Evolutionary conservation across 305 asterid species (phyloP), one percentile per base, ranked within the genome.

Genomic region (Caryopteris hybrid): DNA sequence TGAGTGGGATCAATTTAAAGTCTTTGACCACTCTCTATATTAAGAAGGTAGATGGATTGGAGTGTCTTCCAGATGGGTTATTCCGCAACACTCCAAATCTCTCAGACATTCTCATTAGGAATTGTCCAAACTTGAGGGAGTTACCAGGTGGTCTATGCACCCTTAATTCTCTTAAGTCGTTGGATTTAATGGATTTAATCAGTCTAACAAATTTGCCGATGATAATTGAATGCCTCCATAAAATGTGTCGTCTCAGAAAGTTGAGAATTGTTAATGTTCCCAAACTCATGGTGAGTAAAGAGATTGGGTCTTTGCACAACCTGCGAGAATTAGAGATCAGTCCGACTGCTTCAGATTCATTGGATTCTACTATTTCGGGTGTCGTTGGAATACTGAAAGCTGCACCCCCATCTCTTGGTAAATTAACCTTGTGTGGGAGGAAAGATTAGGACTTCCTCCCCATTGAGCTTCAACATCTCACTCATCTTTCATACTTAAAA

Each of bases 351-450:
- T 33, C 46, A 6, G 50, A 13, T 33, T 33, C 5, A 38, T n/a
- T n/a, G n/a, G n/a, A 38, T 47, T 6, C 12, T 12, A 13, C 13
- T 6, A 20, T 36, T 11, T n/a, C n/a, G n/a, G n/a, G n/a, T n/a
- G n/a, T n/a, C n/a, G n/a, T 39, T n/a, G 0, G n/a, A 0, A 0
- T 0, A 17, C 55, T 13, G 0, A 0, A 0, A 57, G 45, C 1
- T 0, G 0, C 0, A 6, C 9, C 4, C 41, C 64, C 27, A 64
- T 54, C 11, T 7, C 23, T 12, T 17, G 52, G 4, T 4, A 14
- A n/a, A 12, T 4, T 0, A 10, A 5, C 3, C 3, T 41, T 41
- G n/a, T n/a, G n/a, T n/a, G n/a, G n/a, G n/a, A n/a, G n/a, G n/a
- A n/a, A n/a, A n/a, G n/a, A n/a, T n/a, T n/a, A n/a, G n/a, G n/a